A percentile compares a stretch with the other conserved stretches of the same genome.
phyloP scores from a whole-genome alignment of 371 early-diverging fungal species.

The Mortierella sp. region DNA sequence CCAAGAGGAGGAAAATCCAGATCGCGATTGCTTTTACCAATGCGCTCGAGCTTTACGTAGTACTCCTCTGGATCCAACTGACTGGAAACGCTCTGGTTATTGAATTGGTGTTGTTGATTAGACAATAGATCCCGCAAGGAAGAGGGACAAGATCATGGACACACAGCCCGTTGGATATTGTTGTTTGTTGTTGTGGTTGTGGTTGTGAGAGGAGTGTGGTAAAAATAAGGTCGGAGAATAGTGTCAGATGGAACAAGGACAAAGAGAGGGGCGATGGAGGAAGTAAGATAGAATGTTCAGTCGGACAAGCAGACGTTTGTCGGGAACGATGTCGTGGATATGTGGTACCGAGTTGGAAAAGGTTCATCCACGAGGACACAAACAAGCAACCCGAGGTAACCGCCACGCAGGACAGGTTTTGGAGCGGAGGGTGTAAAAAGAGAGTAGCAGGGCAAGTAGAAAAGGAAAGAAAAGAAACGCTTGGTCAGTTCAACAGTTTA shows the following conservation, averaged over 20 bases:
- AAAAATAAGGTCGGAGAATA: constrained; percentile 5
- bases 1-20: not conserved
- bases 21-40: constrained; percentile 26
- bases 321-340: constrained; percentile 22
- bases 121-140: not conserved
- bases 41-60: constrained; percentile 48
- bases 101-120: not conserved
- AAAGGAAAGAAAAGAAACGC: not conserved
- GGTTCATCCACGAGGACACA: not conserved
- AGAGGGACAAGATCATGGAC: not conserved
- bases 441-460: not conserved
- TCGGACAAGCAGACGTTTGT: not conserved
- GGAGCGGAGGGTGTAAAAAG: not conserved
- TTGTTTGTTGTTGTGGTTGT: not conserved
- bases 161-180: not conserved
- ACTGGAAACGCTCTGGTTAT: constrained; percentile 33
- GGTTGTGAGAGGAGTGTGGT: not conserved
- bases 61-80: constrained; percentile 58
- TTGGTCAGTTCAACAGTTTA: not conserved
- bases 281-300: not conserved
- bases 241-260: not conserved
- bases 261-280: not conserved
- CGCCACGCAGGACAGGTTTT: not conserved
- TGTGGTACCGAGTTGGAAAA: not conserved
- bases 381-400: not conserved